Evolutionary conservation across 2,329 filamentous ascomycete species (phyloP), one percentile per base, ranked within the genome.

Genomic region (Botrytis elliptica): DNA sequence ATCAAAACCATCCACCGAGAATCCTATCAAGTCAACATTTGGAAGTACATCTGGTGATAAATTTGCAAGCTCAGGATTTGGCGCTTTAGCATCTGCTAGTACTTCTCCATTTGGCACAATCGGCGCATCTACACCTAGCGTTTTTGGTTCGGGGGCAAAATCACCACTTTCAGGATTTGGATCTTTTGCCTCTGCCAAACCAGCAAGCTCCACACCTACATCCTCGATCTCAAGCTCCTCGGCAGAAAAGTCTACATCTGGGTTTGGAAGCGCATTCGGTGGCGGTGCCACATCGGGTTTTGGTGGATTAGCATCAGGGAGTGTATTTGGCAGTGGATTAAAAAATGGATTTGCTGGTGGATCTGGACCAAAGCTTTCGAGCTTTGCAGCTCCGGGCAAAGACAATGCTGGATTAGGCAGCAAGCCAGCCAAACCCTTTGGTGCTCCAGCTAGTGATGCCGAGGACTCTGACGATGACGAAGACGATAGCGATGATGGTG

Each of bases 381-480:
- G 88, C 77, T 97, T 97, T 82, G 93, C 90, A 60, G 90, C 90
- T 64, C 86, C 90, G 36, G 88, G 87, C 69, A 83, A 83, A 52
- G 79, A 82, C 29, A 84, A 84, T 65, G 82, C 85, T 74, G 84
- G 84, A 2, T 76, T 72, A 79, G 88, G 85, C 74, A 86, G 86
- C 74, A 93, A 92, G 81, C 86, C 89, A 22, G 86, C 87, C 5
- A 93, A 89, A 82, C 88, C 93, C 0, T 96, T 97, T 80, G 94
- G 94, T 46, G 92, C 93, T 20, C 89, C 93, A 1, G 90, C 90
- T 57, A 91, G 89, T 74, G 90, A 91, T 67, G 86, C 84, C 4
- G 89, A 89, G 59, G 87, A 86, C 4, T 64, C 57, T 14, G 84
- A 82, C 12, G 84, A 85, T n/a, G 82, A 83, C 18, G 82, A 81